phyloP scores from a whole-genome alignment of 345 rosid genomes.

The Sapria himalayana region DNA sequence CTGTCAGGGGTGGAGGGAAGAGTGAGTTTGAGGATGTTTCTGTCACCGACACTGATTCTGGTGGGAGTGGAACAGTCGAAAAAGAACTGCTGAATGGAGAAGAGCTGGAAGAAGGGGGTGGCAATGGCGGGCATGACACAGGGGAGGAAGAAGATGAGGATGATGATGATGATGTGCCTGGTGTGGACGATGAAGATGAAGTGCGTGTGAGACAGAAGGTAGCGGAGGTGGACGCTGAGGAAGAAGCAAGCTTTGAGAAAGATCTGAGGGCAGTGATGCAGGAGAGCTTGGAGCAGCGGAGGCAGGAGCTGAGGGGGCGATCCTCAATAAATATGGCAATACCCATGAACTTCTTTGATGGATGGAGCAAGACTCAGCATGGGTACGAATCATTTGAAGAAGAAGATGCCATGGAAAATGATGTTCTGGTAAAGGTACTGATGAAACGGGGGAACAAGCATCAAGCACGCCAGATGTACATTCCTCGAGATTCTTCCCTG shows the following conservation, averaged over 20 bases:
- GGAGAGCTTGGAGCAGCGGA: constrained; percentile 98
- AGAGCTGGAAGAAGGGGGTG: constrained; percentile 62
- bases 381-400: constrained; percentile 66
- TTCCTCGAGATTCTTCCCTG: constrained; percentile 71
- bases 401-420: constrained; percentile 48
- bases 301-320: constrained; percentile 70
- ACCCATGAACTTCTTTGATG: constrained; percentile 88
- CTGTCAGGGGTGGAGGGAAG: constrained; percentile 62
- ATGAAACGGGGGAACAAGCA: constrained; percentile 96
- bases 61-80: constrained; percentile 52
- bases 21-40: constrained; percentile 31
- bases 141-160: constrained; percentile 44
- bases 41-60: constrained; percentile 69
- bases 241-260: constrained; percentile 60
- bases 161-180: constrained; percentile 47
- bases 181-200: constrained; percentile 75
- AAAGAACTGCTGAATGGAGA: constrained; percentile 54
- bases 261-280: constrained; percentile 77
- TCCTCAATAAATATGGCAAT: constrained; percentile 74
- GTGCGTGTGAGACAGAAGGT: constrained; percentile 71
- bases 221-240: constrained; percentile 61
- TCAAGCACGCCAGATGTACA: constrained; percentile 78
- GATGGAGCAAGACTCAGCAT: constrained; percentile 65
- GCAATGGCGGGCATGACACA: constrained; percentile 41
- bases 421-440: constrained; percentile 85